Conservation (phyloP, 345 rosid genomes). For the Arabidopsis thaliana region TAIR10.1 NC_003075.7:7131001-7131500, state of each 20-base stretch:
- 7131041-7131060: slow-evolving; percentile 71
- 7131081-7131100: slow-evolving; percentile 78
- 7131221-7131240: not conserved
- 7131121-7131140: slow-evolving; percentile 81
- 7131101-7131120: slow-evolving; percentile 90
- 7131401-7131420: slow-evolving; percentile 70
- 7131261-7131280: not conserved
- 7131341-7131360: slow-evolving; percentile 66
- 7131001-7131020: slow-evolving; percentile 59
- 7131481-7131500: slow-evolving; percentile 73
- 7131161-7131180: slow-evolving; percentile 97
- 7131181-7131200: slow-evolving; percentile 75
- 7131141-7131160: slow-evolving; percentile 91
- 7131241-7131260: slow-evolving; percentile 2
- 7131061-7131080: slow-evolving; percentile 63
- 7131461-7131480: slow-evolving; percentile 85
- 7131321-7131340: slow-evolving; percentile 63
- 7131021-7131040: slow-evolving; percentile 82
- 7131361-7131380: slow-evolving; percentile 73
- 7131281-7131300: slow-evolving; percentile 52
- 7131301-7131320: slow-evolving; percentile 62
- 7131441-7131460: slow-evolving; percentile 80
- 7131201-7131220: slow-evolving; percentile 52
- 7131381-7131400: slow-evolving; percentile 75
- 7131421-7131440: slow-evolving; percentile 67